These are phyloP conservation scores for Sporothrix variecibatus DNA, from an alignment of 2,329 filamentous ascomycete species.

Conservation along the genomic window DNA sequence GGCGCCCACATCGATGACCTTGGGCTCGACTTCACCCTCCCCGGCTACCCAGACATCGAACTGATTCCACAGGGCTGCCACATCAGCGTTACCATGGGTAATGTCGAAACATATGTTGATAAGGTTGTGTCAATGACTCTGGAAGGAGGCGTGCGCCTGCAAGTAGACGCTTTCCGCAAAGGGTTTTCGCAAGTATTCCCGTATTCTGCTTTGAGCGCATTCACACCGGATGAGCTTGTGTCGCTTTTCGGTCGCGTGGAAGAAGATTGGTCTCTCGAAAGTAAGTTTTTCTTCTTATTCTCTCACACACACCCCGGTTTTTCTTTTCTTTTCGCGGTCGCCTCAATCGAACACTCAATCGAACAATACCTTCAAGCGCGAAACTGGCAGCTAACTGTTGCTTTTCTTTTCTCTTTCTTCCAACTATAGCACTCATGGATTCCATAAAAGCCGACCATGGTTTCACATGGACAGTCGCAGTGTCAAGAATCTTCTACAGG, in stretches of 20 bases:
- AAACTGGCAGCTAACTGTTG: not conserved
- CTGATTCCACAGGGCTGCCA: slow-evolving; percentile 74
- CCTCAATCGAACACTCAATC: not conserved
- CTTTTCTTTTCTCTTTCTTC: not conserved
- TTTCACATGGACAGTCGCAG: slow-evolving; percentile 96
- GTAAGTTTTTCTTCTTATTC: slow-evolving; percentile 62
- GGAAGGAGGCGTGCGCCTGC: slow-evolving; percentile 80
- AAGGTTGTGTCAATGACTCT: slow-evolving; percentile 90
- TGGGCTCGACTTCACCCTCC: slow-evolving; percentile 90
- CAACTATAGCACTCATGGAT: slow-evolving; percentile 76
- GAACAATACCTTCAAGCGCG: not conserved
- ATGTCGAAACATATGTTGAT: slow-evolving; percentile 86
- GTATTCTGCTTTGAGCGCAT: slow-evolving; percentile 86
- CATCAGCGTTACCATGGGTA: slow-evolving; percentile 78
- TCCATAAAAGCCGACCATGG: slow-evolving; percentile 98
- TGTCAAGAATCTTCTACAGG: slow-evolving; percentile 87
- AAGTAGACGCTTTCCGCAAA: slow-evolving; percentile 85
- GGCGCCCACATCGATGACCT: slow-evolving; percentile 81
- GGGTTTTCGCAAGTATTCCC: slow-evolving; percentile 97
- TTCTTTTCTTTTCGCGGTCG: not conserved
- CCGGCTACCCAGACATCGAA: slow-evolving; percentile 86
- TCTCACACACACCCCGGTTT: too few species aligned
- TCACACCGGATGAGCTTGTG: slow-evolving; percentile 92
- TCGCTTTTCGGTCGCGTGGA: slow-evolving; percentile 91
- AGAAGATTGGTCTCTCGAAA: slow-evolving; percentile 97